These are phyloP conservation scores for Bipolaris sorokiniana DNA, from an alignment of 2,329 filamentous ascomycete species.

Conservation along the genomic window DNA sequence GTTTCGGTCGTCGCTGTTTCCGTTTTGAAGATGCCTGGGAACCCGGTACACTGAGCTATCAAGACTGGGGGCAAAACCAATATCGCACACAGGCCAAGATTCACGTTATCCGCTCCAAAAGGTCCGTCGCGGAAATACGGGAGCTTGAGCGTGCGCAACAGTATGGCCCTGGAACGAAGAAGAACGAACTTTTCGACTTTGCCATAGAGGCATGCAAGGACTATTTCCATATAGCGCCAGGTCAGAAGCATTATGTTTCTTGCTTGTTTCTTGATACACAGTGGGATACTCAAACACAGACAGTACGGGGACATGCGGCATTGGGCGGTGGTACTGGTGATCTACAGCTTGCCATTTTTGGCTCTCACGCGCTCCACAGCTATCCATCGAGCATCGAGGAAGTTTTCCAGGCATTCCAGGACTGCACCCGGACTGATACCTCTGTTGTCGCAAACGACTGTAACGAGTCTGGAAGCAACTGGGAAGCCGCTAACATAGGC, in stretches of 20 bases:
- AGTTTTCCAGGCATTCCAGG: conserved; percentile 83
- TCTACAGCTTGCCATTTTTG: conserved; percentile 85
- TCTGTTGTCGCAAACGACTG: conserved; percentile 82
- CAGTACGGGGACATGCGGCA: conserved; percentile 80
- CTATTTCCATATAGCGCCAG: conserved; percentile 75
- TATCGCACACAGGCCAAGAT: conserved; percentile 92
- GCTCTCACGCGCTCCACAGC: conserved; percentile 88
- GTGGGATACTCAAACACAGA: conserved; percentile 76
- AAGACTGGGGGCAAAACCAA: conserved; percentile 71
- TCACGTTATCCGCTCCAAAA: conserved; percentile 81
- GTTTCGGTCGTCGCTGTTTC: conserved; percentile 83
- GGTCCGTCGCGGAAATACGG: conserved; percentile 83
- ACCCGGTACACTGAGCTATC: conserved; percentile 76
- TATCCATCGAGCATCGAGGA: conserved; percentile 91
- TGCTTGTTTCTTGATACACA: conserved; percentile 86
- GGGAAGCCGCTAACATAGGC: conserved; percentile 94
- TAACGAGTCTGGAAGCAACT: conserved; percentile 85
- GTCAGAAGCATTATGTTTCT: conserved; percentile 87
- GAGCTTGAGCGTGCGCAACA: conserved; percentile 81
- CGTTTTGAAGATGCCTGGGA: conserved; percentile 96
- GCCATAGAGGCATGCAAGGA: conserved; percentile 77
- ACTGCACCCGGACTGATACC: conserved; percentile 88
- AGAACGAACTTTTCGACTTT: conserved; percentile 76
- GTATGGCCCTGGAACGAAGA: conserved; percentile 70
- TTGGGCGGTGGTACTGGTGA: conserved; percentile 77